Conservation (phyloP, 2,329 filamentous ascomycete species). For the Amesomyces nigricolor region DNA sequence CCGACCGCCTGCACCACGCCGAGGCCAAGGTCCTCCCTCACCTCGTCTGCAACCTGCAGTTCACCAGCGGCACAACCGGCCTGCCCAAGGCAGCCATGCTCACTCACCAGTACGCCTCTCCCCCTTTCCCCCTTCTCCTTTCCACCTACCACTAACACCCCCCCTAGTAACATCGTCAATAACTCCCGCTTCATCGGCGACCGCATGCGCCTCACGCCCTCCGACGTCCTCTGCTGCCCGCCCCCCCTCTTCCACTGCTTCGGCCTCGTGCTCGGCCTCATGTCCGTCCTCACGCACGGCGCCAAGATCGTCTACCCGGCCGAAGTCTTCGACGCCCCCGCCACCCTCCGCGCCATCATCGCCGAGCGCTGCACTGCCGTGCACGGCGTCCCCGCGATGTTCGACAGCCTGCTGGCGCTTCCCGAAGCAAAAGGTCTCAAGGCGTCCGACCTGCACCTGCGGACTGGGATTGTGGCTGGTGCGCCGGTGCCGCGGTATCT, state of each 20-base stretch:
- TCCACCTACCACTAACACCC: slow-evolving; percentile 3
- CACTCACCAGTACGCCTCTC: slow-evolving; percentile 54
- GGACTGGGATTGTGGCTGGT: slow-evolving; percentile 75
- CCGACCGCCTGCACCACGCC: slow-evolving; percentile 46
- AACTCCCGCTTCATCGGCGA: slow-evolving; percentile 68
- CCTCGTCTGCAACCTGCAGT: slow-evolving; percentile 68
- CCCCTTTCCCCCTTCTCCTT: background rate
- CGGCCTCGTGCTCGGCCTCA: slow-evolving; percentile 69
- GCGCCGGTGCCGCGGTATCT: slow-evolving; percentile 69
- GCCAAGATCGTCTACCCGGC: slow-evolving; percentile 70
- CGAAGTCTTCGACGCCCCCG: slow-evolving; percentile 64
- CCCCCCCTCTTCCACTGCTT: slow-evolving; percentile 85
- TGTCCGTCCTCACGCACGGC: slow-evolving; percentile 68
- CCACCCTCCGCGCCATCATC: slow-evolving; percentile 61
- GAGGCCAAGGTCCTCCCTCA: slow-evolving; percentile 54
- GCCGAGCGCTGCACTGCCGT: slow-evolving; percentile 67
- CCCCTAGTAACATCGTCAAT: slow-evolving; percentile 52
- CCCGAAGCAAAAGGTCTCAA: slow-evolving; percentile 35
- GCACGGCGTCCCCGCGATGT: slow-evolving; percentile 81
- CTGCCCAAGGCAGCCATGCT: slow-evolving; percentile 70
- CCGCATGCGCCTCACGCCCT: slow-evolving; percentile 61
- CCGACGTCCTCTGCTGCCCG: slow-evolving; percentile 71
- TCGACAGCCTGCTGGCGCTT: slow-evolving; percentile 56
- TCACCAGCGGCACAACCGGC: slow-evolving; percentile 70
- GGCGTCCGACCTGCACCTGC: slow-evolving; percentile 46